A percentile compares a stretch with the other conserved stretches of the same genome.
Evolutionary conservation across 257 asterid genomes (phyloP).

Genomic region (Linaria vulgaris): DNA sequence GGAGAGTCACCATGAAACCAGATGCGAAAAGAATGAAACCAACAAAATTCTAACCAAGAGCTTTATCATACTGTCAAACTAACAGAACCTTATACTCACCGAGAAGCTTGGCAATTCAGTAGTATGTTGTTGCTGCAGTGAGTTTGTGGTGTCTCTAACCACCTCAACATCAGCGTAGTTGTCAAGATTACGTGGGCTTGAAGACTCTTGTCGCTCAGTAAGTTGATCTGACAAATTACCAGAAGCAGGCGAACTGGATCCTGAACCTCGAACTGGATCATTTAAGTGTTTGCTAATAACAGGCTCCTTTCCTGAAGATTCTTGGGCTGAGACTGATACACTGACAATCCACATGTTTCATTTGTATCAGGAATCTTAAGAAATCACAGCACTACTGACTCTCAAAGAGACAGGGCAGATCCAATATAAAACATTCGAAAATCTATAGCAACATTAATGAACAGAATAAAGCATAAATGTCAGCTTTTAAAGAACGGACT

Average conservation of each 20-base stretch:
- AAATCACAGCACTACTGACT: background rate
- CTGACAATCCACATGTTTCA: constrained; percentile 42
- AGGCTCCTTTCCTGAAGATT: constrained; percentile 54
- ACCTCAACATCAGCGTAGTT: constrained; percentile 63
- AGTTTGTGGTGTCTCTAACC: constrained; percentile 58
- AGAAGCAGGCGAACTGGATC: constrained; percentile 68
- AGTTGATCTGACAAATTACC: constrained; percentile 46
- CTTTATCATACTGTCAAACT: background rate
- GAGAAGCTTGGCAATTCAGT: constrained; percentile 71
- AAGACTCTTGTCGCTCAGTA: constrained; percentile 49
- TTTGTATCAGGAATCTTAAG: constrained; percentile 21
- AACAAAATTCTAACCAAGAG: too few relatives aligned
- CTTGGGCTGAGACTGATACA: constrained; percentile 49
- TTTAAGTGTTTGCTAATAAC: constrained; percentile 49
- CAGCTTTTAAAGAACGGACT: background rate
- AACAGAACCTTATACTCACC: constrained; percentile 44
- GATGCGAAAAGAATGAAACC: background rate
- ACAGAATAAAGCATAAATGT: background rate
- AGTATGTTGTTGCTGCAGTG: constrained; percentile 62
- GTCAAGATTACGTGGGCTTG: constrained; percentile 52
- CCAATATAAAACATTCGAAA: constrained; percentile 15
- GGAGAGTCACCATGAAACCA: background rate
- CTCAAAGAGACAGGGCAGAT: constrained; percentile 9
- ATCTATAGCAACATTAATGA: background rate
- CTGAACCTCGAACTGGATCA: constrained; percentile 56